Conservation (phyloP, 768 basidiomycete genomes). For the Leccinum olivaceopallidum region DNA sequence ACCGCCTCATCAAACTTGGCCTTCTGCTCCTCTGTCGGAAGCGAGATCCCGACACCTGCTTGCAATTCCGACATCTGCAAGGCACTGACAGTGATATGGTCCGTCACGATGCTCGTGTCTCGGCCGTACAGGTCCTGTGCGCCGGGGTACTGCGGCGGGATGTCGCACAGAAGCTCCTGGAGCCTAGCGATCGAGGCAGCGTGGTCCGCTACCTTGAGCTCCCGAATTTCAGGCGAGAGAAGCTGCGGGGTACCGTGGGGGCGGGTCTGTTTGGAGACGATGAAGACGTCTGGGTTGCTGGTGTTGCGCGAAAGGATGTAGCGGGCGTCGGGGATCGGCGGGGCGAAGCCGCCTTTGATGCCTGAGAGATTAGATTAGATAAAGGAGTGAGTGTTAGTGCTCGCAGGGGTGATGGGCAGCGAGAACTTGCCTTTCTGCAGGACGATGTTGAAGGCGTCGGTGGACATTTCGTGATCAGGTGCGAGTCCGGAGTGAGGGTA, state of each 20-base stretch:
- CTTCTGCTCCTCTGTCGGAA: conserved; percentile 62
- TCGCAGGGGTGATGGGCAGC: not conserved
- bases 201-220: conserved; percentile 38
- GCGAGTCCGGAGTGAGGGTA: too few species aligned
- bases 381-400: not conserved
- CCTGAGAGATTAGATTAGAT: conserved; percentile 34
- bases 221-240: conserved; percentile 46
- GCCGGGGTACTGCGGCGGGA: conserved; percentile 39
- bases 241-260: conserved; percentile 46
- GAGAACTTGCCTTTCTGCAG: conserved; percentile 54
- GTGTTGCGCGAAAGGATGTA: conserved; percentile 47
- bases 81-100: not conserved
- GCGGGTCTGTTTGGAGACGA: conserved; percentile 50
- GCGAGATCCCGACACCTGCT: conserved; percentile 46
- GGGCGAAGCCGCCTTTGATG: conserved; percentile 74
- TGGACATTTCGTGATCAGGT: conserved; percentile 16
- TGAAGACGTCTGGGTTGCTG: conserved; percentile 36
- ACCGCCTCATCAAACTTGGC: conserved; percentile 69
- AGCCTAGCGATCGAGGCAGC: conserved; percentile 37
- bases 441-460: conserved; percentile 17
- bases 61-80: conserved; percentile 47
- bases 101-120: conserved; percentile 58
- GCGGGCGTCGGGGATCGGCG: conserved; percentile 60
- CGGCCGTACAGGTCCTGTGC: conserved; percentile 74
- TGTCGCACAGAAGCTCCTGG: conserved; percentile 57